Evolutionary conservation across 192 early-diverging fungal species (phyloP), one percentile per base, ranked within the genome.

Genomic region (Backusella circina): DNA sequence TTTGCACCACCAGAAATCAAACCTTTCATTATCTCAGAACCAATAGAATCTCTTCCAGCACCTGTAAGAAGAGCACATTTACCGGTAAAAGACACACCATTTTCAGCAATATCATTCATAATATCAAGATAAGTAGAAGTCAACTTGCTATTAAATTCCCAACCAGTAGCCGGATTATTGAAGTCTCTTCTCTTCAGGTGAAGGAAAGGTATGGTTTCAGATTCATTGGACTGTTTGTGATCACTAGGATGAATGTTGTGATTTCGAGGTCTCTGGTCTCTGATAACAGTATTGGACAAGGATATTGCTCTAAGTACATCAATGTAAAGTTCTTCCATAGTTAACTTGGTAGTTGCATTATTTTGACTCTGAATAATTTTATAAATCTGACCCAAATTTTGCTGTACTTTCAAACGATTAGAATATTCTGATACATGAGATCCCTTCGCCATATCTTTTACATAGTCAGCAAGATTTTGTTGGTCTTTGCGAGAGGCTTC

Each of bases 391-490:
- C 86, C 90, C 78, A 93, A 82, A 80, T 91, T 91, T 82, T 93
- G 89, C 80, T 93, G 91, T 5, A 93, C 92, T 71, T 88, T 89
- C 80, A 92, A 88, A 64, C 92, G 92, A 83, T 88, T 87, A 61
- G 87, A 87, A 86, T 91, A 94, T 81, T 93, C 88, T 51, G 90
- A 86, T 78, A 91, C 85, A 76, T 90, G 86, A 68, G 87, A 86
- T n/a, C 90, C 92, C 21, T 84, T 82, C 82, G 87, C 84, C 94
- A 98, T 94, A 65, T 92, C 92, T 80, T 91, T 89, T 80, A 98
- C 95, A 77, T 97, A 98, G 72, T 96, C 92, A 80, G 93, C 90
- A 82, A 97, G 88, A 88, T 98, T 98, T 82, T 91, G 92, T 73
- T 87, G 84, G 35, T 92, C 93, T 44, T 83, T 78, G 51, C 96